Percentiles rank a stretch among this genome's conserved stretches.
These are phyloP conservation scores for Solidago caesia DNA, from an alignment of 129 eudicot species.

Conservation along the genomic window DNA sequence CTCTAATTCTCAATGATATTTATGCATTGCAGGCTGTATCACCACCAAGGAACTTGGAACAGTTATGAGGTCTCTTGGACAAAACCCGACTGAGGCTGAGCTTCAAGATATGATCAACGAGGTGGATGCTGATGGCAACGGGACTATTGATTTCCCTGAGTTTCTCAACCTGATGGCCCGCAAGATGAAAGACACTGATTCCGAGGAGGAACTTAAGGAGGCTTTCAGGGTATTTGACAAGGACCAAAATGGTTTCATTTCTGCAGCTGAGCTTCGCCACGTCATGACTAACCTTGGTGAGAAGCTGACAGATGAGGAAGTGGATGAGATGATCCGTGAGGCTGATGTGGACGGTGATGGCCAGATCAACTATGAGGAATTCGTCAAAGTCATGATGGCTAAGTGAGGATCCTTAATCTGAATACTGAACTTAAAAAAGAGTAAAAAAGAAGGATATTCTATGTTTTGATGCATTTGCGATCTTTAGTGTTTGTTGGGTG, in stretches of 20 bases:
- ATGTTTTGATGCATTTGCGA: conserved; percentile 40
- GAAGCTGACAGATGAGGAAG: conserved; percentile 75
- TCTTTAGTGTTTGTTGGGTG: conserved; percentile 40
- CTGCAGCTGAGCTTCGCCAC: conserved; percentile 74
- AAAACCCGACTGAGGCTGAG: conserved; percentile 75
- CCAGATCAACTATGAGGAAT: conserved; percentile 87
- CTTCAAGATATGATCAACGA: conserved; percentile 84
- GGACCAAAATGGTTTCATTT: conserved; percentile 75
- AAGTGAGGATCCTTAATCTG: conserved; percentile 54
- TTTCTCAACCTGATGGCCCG: conserved; percentile 79
- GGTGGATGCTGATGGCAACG: conserved; percentile 84
- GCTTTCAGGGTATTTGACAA: conserved; percentile 74
- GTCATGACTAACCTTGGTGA: conserved; percentile 88
- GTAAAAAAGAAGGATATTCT: conserved; percentile 19
- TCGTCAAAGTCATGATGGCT: conserved; percentile 89
- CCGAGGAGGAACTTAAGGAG: conserved; percentile 79
- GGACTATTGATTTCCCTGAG: conserved; percentile 80
- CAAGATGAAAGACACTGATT: conserved; percentile 79
- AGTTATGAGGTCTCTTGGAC: conserved; percentile 80
- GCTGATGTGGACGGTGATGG: conserved; percentile 86
- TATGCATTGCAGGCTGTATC: conserved; percentile 49
- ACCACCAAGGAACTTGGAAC: conserved; percentile 88
- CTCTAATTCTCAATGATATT: not conserved
- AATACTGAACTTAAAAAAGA: conserved; percentile 13
- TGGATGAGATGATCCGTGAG: conserved; percentile 78